phyloP scores from a whole-genome alignment of 1,139 yeast genomes.

The Waltiozyma solani region DNA sequence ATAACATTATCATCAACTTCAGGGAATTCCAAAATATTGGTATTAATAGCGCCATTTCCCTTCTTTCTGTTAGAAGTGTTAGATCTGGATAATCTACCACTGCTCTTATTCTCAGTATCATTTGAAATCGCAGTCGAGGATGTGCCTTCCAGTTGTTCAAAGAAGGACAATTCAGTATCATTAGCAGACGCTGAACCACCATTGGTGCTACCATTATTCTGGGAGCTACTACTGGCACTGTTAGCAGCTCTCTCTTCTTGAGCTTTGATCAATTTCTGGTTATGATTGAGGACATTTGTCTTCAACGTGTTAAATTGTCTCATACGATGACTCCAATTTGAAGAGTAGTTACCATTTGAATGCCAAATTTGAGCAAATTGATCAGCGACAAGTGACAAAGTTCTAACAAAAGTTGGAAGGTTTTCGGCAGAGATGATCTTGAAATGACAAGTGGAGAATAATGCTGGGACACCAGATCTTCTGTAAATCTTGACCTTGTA shows the following conservation, averaged over 20 bases:
- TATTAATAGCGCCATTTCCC: conserved; percentile 7
- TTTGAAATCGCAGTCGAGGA: neutral
- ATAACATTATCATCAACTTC: conserved; percentile 20
- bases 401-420: conserved; percentile 55
- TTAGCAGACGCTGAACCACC: conserved; percentile 1
- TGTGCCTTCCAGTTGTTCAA: conserved; percentile 12
- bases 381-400: conserved; percentile 54
- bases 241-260: neutral
- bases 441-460: conserved; percentile 67
- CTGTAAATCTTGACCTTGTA: conserved; percentile 57
- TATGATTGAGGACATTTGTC: conserved; percentile 28
- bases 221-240: neutral
- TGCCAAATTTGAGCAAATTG: conserved; percentile 76
- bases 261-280: conserved; percentile 8
- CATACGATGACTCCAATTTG: conserved; percentile 61
- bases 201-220: no score
- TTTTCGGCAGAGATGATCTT: conserved; percentile 55
- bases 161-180: conserved; percentile 10
- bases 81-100: neutral
- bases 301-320: conserved; percentile 44
- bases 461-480: conserved; percentile 63
- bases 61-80: neutral
- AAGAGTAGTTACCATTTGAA: conserved; percentile 37
- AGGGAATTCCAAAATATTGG: conserved; percentile 20
- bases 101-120: no score